phyloP scores from a whole-genome alignment of 2,329 filamentous ascomycete genomes.

The Ophidiomyces ophidiicola region DNA sequence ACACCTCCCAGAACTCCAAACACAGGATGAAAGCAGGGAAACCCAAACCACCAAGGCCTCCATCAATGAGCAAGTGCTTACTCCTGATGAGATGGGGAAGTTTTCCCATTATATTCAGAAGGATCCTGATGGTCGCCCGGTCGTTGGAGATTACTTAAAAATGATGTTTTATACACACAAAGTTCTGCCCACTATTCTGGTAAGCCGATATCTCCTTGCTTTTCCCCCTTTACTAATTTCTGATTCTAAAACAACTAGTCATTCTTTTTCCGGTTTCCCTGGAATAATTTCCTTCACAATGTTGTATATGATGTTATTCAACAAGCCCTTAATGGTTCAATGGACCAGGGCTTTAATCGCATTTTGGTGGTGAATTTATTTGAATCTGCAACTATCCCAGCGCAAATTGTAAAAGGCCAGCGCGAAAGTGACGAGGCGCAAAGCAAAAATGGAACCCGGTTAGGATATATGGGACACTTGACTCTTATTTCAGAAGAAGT shows the following conservation, averaged over 20 bases:
- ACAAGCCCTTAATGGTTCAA: slow-evolving; percentile 96
- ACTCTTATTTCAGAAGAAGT: slow-evolving; percentile 97
- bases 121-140: slow-evolving; percentile 54
- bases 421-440: slow-evolving; percentile 76
- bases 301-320: slow-evolving; percentile 98
- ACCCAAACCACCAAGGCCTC: slow-evolving; percentile 19
- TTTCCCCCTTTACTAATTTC: background rate
- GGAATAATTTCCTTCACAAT: slow-evolving; percentile 99
- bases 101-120: slow-evolving; percentile 39
- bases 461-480: slow-evolving; percentile 97
- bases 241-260: slow-evolving; percentile 43
- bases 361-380: slow-evolving; percentile 85
- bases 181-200: slow-evolving; percentile 89
- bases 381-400: slow-evolving; percentile 76
- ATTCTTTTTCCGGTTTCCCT: slow-evolving; percentile 96
- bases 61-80: slow-evolving; percentile 8
- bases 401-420: slow-evolving; percentile 85
- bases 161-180: slow-evolving; percentile 90
- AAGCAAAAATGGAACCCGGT: slow-evolving; percentile 68
- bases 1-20: background rate
- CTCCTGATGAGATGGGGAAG: slow-evolving; percentile 2
- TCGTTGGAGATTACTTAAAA: slow-evolving; percentile 90
- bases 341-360: slow-evolving; percentile 91
- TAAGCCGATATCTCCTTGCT: too few species aligned
- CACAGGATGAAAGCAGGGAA: background rate